Base-by-base conservation (phyloP, 176 grass and related monocot genomes). In the Ampelocalamus luodianensis region DNA sequence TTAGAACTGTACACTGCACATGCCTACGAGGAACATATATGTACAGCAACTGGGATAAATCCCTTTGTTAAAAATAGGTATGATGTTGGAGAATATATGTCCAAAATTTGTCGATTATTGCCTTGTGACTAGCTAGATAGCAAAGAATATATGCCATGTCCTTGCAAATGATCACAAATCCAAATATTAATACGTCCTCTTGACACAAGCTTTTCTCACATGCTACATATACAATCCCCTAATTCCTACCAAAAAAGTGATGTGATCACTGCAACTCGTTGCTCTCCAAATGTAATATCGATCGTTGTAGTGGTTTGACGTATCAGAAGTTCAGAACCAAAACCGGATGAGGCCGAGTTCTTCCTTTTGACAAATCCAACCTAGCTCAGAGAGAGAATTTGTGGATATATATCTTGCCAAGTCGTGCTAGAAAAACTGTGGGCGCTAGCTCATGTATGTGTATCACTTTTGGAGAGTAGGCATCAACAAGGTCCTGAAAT, bases 401-500 rank as follows among this genome's bases (percentile, higher is more conserved):
- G 32, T 16, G 7, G 26, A 34, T 11, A 9, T 62, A 38, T 45
- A 4, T 17, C 56, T 59, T 23, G 63, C 63, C 37, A 38, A 37
- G 29, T 17, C 6, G 34, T 3, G 2, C 8, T 17, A 45, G 48
- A 36, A 54, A 72, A 74, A 80, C 68, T n/a, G 23, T 79, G 76
- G 56, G 77, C 45, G 59, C 23, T 53, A 7, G 50, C 50, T 74
- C n/a, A 27, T 27, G 3, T 18, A 8, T 42, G 3, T 1, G 10
- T 8, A 68, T 59, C 49, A 37, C 78, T 87, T 76, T 82, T 39
- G 26, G 71, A 87, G 18, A 68, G 37, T 44, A 44, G 36, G 64
- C 83, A 71, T 85, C 65, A 26, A 71, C 22, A 14, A 29, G 85
- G 68, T 87, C 71, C 62, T 68, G 61, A 82, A 68, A 76, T 87